Conservation (phyloP, 2,329 filamentous ascomycete species). For the Bipolaris victoriae region DNA sequence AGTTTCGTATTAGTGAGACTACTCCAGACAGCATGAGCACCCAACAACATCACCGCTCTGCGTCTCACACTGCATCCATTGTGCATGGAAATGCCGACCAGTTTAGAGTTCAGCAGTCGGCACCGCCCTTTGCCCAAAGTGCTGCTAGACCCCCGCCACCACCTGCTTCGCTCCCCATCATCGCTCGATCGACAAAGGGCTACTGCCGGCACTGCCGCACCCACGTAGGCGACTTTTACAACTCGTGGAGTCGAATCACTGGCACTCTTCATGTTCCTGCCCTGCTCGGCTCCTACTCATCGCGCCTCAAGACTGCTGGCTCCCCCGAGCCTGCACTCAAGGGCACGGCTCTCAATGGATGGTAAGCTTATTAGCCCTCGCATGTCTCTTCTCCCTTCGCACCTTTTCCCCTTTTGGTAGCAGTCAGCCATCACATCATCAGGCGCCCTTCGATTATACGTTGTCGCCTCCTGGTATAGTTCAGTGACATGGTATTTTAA, state of each 20-base stretch:
- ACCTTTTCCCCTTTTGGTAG: slow-evolving; percentile 30
- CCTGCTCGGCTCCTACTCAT: slow-evolving; percentile 43
- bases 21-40: slow-evolving; percentile 8
- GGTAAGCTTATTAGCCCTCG: slow-evolving; percentile 44
- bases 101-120: background rate
- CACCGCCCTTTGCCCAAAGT: slow-evolving; percentile 17
- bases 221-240: slow-evolving; percentile 46
- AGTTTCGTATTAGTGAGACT: slow-evolving; percentile 6
- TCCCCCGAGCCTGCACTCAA: slow-evolving; percentile 38
- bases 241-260: slow-evolving; percentile 46
- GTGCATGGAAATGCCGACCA: slow-evolving; percentile 10
- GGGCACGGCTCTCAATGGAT: slow-evolving; percentile 45
- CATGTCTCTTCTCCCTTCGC: slow-evolving; percentile 6
- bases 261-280: slow-evolving; percentile 45
- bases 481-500: slow-evolving; percentile 43
- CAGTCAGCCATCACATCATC: slow-evolving; percentile 29
- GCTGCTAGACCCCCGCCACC: slow-evolving; percentile 19
- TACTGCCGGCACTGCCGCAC: slow-evolving; percentile 39
- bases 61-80: slow-evolving; percentile 14
- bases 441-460: slow-evolving; percentile 34
- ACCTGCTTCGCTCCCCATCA: slow-evolving; percentile 17
- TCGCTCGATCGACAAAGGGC: slow-evolving; percentile 31
- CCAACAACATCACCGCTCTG: slow-evolving; percentile 19
- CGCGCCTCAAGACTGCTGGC: slow-evolving; percentile 32
- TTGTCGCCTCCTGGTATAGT: slow-evolving; percentile 44